These are phyloP conservation scores for Nicotiana noctiflora DNA, from an alignment of 257 asterid species.

Conservation along the genomic window DNA sequence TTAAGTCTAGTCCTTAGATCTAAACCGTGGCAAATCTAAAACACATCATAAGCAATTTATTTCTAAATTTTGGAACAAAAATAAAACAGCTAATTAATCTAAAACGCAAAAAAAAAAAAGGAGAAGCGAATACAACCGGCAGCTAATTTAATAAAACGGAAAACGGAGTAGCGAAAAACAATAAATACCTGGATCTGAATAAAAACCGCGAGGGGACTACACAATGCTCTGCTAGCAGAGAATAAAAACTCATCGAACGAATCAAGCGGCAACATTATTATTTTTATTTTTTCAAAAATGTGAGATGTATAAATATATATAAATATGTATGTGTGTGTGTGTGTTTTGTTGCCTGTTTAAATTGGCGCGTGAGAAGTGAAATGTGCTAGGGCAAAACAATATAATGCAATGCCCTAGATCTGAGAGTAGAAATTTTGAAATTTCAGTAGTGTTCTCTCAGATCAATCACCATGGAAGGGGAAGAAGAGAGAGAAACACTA, in stretches of 20 bases:
- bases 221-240: constrained; percentile 68
- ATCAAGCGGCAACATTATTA: constrained; percentile 48
- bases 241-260: constrained; percentile 51
- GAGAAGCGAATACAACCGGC: neutral
- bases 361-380: neutral
- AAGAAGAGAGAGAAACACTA: neutral
- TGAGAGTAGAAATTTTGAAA: constrained; percentile 4
- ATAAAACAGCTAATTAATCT: no score
- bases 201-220: constrained; percentile 56
- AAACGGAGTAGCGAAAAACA: neutral
- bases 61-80: neutral
- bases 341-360: neutral
- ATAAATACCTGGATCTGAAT: constrained; percentile 86
- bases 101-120: neutral
- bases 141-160: neutral
- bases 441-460: constrained; percentile 21
- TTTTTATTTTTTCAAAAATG: no score
- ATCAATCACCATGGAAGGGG: constrained; percentile 33
- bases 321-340: neutral
- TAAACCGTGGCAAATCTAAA: neutral
- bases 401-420: constrained; percentile 27
- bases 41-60: neutral
- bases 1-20: neutral
- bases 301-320: no score
- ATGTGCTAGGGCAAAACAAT: constrained; percentile 28